These are phyloP conservation scores for Trichoderma sp. DNA, from an alignment of 2,329 filamentous ascomycete species.

Conservation along the genomic window DNA sequence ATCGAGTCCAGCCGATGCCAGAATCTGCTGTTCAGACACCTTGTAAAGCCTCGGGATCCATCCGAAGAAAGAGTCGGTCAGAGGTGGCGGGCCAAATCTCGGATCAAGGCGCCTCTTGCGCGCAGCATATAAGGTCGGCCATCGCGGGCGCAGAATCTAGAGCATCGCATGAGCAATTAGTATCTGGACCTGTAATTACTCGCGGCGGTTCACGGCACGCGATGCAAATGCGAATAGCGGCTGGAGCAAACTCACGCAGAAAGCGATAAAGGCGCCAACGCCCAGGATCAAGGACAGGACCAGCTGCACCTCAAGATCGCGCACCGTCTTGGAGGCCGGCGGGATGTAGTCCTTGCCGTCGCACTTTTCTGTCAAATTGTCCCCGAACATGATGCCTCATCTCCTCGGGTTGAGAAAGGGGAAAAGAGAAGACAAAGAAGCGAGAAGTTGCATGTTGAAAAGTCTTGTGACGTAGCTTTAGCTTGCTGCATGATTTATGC, in stretches of 20 bases:
- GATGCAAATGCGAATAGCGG: not conserved
- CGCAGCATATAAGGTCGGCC: conserved; percentile 86
- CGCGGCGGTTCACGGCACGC: not conserved
- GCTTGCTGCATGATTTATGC: conserved; percentile 12
- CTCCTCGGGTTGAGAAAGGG: not conserved
- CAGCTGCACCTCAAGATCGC: conserved; percentile 62
- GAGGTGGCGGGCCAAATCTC: conserved; percentile 62
- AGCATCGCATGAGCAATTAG: not conserved
- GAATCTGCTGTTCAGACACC: conserved; percentile 84
- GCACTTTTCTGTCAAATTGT: conserved; percentile 25
- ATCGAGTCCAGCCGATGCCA: conserved; percentile 87
- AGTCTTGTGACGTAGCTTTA: conserved; percentile 15
- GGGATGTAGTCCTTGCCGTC: conserved; percentile 25
- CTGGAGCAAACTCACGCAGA: conserved; percentile 58
- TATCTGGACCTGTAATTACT: not conserved
- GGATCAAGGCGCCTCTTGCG: conserved; percentile 71
- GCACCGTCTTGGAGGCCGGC: conserved; percentile 31
- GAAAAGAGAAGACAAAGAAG: not conserved
- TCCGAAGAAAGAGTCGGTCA: conserved; percentile 83
- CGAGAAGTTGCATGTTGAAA: not conserved
- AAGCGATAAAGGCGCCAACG: conserved; percentile 67
- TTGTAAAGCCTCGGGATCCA: conserved; percentile 87
- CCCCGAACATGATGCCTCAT: conserved; percentile 19
- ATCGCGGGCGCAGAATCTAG: conserved; percentile 81
- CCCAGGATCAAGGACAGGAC: conserved; percentile 70